Percentiles rank a stretch among this genome's conserved stretches.
Evolutionary conservation across 805 yeast species (phyloP).

Genomic region (Pichia manshurica): DNA sequence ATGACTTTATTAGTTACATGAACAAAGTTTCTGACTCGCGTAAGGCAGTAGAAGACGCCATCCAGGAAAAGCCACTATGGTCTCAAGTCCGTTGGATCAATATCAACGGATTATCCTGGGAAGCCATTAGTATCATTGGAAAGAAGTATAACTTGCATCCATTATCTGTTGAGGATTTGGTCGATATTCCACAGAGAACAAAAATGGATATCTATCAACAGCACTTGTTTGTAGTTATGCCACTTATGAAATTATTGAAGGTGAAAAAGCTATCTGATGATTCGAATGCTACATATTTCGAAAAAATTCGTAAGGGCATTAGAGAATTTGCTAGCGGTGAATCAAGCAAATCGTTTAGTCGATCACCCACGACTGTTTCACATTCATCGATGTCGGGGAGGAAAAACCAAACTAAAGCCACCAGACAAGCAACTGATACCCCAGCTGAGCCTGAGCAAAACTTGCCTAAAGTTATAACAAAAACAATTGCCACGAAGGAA

Average conservation of each 20-base stretch:
- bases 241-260: constrained; percentile 42
- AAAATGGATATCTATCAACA: constrained; percentile 48
- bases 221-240: constrained; percentile 50
- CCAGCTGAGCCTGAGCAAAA: neutral
- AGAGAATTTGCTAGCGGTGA: neutral
- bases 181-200: constrained; percentile 57
- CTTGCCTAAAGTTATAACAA: constrained; percentile 3
- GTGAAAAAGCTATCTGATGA: constrained; percentile 15
- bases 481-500: constrained; percentile 13
- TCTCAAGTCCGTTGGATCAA: constrained; percentile 50
- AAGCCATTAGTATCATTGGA: constrained; percentile 44
- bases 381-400: neutral
- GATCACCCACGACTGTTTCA: neutral
- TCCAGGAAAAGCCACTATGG: constrained; percentile 41
- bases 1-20: constrained; percentile 13
- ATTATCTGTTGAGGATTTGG: constrained; percentile 55
- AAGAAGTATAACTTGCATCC: constrained; percentile 44
- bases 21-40: constrained; percentile 20
- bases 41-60: constrained; percentile 26
- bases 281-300: constrained; percentile 1
- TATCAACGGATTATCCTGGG: constrained; percentile 59
- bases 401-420: neutral
- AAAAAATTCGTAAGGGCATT: neutral
- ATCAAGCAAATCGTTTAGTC: neutral
- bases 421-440: neutral